Percentiles rank a stretch among this genome's conserved stretches.
These are phyloP conservation scores for Tuber indicum DNA, from an alignment of 495 filamentous ascomycete species.

Conservation along the genomic window DNA sequence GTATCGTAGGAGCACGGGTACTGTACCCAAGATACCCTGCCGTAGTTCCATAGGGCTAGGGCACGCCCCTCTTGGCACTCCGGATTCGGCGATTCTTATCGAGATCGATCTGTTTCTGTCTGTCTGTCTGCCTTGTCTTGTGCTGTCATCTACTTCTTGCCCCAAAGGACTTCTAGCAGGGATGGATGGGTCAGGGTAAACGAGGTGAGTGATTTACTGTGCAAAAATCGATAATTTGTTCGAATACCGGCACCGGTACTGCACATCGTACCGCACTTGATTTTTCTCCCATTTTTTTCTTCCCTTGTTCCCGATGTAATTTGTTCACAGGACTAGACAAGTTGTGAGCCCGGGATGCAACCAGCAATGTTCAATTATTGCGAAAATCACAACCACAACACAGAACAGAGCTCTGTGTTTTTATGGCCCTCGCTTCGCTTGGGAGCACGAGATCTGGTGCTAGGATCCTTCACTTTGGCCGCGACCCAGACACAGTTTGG, in stretches of 20 bases:
- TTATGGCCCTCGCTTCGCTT: too few species aligned
- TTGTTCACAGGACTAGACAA: too few species aligned
- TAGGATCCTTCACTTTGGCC: too few species aligned
- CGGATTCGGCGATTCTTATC: background rate
- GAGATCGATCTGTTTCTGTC: background rate
- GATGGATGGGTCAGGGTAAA: background rate
- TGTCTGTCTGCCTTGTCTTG: background rate
- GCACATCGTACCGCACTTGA: too few species aligned
- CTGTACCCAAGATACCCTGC: background rate
- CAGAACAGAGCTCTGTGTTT: too few species aligned
- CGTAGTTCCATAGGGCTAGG: background rate
- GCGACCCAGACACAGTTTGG: too few species aligned
- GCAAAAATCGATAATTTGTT: constrained; percentile 1
- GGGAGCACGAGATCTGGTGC: too few species aligned
- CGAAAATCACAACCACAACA: too few species aligned
- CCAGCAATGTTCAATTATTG: too few species aligned
- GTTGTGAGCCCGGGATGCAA: too few species aligned
- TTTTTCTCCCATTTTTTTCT: too few species aligned
- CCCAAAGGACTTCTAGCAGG: background rate
- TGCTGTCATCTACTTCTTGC: background rate
- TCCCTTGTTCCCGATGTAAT: too few species aligned
- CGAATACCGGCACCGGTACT: background rate
- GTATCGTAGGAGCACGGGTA: background rate
- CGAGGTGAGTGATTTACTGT: background rate
- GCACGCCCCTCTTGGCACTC: background rate